phyloP scores from a whole-genome alignment of 2,329 filamentous ascomycete genomes.

The Nectriaceae sp. region DNA sequence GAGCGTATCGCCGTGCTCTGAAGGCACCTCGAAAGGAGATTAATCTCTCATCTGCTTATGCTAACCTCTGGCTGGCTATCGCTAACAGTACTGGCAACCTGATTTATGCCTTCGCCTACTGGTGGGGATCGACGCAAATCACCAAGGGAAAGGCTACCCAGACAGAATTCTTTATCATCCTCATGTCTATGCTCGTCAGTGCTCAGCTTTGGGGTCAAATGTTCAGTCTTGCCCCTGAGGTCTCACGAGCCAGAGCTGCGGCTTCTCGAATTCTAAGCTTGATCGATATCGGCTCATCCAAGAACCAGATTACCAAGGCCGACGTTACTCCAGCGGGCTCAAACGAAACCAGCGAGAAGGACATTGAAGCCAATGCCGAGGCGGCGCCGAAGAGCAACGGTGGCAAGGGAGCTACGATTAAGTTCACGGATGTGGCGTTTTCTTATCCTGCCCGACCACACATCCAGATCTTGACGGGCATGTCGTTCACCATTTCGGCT shows the following conservation, averaged over 20 bases:
- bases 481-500: slow-evolving; percentile 58
- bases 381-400: slow-evolving; percentile 22
- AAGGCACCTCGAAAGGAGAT: slow-evolving; percentile 56
- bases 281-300: slow-evolving; percentile 45
- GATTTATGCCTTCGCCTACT: slow-evolving; percentile 76
- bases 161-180: slow-evolving; percentile 74
- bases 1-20: slow-evolving; percentile 54
- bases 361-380: slow-evolving; percentile 42
- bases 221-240: slow-evolving; percentile 73
- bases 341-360: slow-evolving; percentile 24
- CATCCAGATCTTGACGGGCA: slow-evolving; percentile 54
- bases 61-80: slow-evolving; percentile 62
- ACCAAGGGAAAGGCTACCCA: slow-evolving; percentile 63
- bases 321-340: slow-evolving; percentile 6
- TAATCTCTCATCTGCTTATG: slow-evolving; percentile 48
- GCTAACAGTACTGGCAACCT: slow-evolving; percentile 64
- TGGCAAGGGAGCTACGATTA: slow-evolving; percentile 46
- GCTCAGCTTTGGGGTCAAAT: slow-evolving; percentile 75
- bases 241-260: slow-evolving; percentile 66
- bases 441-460: slow-evolving; percentile 65
- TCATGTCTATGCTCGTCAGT: slow-evolving; percentile 70
- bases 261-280: slow-evolving; percentile 58
- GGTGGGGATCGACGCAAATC: slow-evolving; percentile 76
- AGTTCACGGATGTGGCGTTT: slow-evolving; percentile 63
- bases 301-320: slow-evolving; percentile 18